phyloP scores from a whole-genome alignment of 192 early-diverging fungal genomes.

The Lunasporangiospora selenospora region DNA sequence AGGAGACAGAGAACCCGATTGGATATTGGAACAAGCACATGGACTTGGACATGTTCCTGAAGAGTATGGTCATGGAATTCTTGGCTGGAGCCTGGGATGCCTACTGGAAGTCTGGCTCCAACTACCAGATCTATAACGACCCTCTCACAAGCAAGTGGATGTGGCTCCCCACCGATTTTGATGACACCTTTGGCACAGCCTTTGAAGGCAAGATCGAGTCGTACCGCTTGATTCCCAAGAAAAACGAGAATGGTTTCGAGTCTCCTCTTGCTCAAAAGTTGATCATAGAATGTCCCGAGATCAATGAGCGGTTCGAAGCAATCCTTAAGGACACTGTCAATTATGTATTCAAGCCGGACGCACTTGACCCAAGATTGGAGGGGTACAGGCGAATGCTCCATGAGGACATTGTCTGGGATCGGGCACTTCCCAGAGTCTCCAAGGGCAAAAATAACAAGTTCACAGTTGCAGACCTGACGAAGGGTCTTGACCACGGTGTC shows the following conservation, averaged over 20 bases:
- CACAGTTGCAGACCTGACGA: constrained; percentile 18
- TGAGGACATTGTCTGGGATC: constrained; percentile 53
- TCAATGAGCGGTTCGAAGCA: constrained; percentile 44
- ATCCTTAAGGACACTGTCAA: constrained; percentile 50
- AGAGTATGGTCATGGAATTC: constrained; percentile 45
- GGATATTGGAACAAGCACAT: constrained; percentile 25
- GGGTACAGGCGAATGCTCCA: constrained; percentile 47
- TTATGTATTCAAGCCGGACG: constrained; percentile 51
- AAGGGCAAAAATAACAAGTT: constrained; percentile 25
- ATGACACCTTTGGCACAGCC: constrained; percentile 49
- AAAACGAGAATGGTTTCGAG: constrained; percentile 18
- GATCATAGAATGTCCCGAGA: constrained; percentile 43
- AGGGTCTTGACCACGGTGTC: constrained; percentile 1
- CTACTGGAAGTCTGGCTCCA: constrained; percentile 49
- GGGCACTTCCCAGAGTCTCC: constrained; percentile 11
- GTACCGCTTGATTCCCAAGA: constrained; percentile 29
- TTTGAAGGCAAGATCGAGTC: constrained; percentile 26
- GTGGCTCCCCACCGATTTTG: constrained; percentile 52
- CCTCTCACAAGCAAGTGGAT: constrained; percentile 45
- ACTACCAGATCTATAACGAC: constrained; percentile 53
- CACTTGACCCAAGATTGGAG: constrained; percentile 37
- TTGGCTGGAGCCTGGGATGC: constrained; percentile 49
- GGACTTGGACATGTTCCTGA: constrained; percentile 40
- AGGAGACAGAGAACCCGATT: constrained; percentile 11
- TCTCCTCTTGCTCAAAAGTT: constrained; percentile 33